Evolutionary conservation across 345 rosid species (phyloP).

Genomic region (Euphorbia tirucalli): DNA sequence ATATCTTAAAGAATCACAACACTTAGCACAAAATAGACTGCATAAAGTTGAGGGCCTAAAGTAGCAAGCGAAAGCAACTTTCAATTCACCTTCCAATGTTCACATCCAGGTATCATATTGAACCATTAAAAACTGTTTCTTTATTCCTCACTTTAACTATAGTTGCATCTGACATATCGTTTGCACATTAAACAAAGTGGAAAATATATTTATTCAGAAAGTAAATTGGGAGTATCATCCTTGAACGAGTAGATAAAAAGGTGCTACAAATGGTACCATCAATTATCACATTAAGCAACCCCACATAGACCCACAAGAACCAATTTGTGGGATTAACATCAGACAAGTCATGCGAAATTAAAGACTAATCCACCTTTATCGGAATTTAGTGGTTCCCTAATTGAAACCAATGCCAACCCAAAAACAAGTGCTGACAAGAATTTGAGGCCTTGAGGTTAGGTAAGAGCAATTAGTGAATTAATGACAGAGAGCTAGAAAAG

Average conservation of each 20-base stretch:
- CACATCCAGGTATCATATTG: neutral
- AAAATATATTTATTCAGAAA: conserved; percentile 17
- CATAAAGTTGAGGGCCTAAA: neutral
- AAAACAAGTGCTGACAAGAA: conserved; percentile 4
- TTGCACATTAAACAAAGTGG: conserved; percentile 23
- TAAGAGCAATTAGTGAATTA: conserved; percentile 1
- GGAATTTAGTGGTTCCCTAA: conserved; percentile 28
- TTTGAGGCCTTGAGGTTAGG: conserved; percentile 15
- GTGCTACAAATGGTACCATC: conserved; percentile 9
- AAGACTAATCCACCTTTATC: conserved; percentile 12
- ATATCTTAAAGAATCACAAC: neutral
- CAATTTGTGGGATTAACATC: neutral
- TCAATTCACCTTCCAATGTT: neutral
- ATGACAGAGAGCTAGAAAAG: conserved; percentile 18
- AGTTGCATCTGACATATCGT: conserved; percentile 7
- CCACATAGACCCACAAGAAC: neutral
- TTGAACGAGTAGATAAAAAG: conserved; percentile 17
- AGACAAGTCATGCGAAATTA: conserved; percentile 2
- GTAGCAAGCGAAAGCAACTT: neutral
- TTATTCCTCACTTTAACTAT: conserved; percentile 11
- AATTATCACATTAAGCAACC: conserved; percentile 9
- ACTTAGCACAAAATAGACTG: neutral
- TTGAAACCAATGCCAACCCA: conserved; percentile 10
- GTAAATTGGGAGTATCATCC: conserved; percentile 20
- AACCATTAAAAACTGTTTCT: neutral